Evolutionary conservation across 1,139 yeast species (phyloP).

Genomic region (Starmera stellimalicola): DNA sequence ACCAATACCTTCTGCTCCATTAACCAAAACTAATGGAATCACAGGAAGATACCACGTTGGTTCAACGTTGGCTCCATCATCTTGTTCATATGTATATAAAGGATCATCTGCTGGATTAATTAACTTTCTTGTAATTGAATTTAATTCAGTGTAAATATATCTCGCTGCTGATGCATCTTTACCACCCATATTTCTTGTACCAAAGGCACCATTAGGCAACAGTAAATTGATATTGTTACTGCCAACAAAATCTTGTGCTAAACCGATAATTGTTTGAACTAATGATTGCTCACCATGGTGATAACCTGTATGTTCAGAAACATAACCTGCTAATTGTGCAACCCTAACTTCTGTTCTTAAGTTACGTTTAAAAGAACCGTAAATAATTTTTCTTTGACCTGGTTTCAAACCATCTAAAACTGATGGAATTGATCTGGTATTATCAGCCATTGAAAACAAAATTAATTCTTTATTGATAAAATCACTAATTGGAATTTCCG

Average conservation of each 20-base stretch:
- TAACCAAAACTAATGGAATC: slow-evolving; percentile 84
- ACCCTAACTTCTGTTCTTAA: slow-evolving; percentile 76
- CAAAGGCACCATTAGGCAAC: slow-evolving; percentile 92
- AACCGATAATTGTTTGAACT: slow-evolving; percentile 80
- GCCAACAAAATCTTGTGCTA: slow-evolving; percentile 94
- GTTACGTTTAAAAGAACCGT: slow-evolving; percentile 80
- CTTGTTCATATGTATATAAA: slow-evolving; percentile 71
- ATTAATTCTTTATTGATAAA: slow-evolving; percentile 94
- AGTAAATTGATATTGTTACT: slow-evolving; percentile 79
- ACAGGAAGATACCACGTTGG: slow-evolving; percentile 96
- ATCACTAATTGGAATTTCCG: slow-evolving; percentile 80
- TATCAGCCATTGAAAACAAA: slow-evolving; percentile 94
- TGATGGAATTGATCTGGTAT: slow-evolving; percentile 89
- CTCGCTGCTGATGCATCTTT: slow-evolving; percentile 98
- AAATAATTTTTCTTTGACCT: slow-evolving; percentile 90
- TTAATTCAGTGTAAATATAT: slow-evolving; percentile 85
- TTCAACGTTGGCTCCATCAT: slow-evolving; percentile 90
- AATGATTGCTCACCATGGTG: slow-evolving; percentile 94
- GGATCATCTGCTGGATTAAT: slow-evolving; percentile 80
- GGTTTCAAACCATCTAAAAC: slow-evolving; percentile 95
- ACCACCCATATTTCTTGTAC: slow-evolving; percentile 96
- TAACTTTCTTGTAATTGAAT: slow-evolving; percentile 62
- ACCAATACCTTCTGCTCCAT: slow-evolving; percentile 98
- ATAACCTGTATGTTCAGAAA: slow-evolving; percentile 83
- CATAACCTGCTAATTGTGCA: slow-evolving; percentile 84